These are phyloP conservation scores for Mikania micrantha DNA, from an alignment of 129 eudicot species.

Conservation along the genomic window DNA sequence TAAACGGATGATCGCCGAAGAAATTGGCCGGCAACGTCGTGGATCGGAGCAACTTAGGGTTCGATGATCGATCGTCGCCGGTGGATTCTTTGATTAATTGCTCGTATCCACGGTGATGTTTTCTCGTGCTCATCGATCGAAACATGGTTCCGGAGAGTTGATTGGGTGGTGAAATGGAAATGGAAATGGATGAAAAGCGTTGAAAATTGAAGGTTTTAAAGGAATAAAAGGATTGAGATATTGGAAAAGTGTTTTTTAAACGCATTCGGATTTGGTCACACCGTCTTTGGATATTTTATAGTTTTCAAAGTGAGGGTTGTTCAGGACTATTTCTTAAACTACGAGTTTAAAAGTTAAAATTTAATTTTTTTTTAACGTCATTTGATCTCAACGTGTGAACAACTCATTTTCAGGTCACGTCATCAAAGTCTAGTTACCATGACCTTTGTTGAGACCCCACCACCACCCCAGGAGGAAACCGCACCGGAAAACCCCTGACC, in stretches of 20 bases:
- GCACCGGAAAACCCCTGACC: too few relatives aligned
- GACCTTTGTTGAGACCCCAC: too few relatives aligned
- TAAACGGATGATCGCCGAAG: constrained; percentile 1
- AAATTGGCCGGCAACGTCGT: constrained; percentile 15
- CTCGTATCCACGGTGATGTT: neutral
- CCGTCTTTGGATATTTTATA: neutral
- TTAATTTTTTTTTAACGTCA: too few relatives aligned
- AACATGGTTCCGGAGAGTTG: neutral
- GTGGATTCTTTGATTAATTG: neutral
- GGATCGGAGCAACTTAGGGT: constrained; percentile 1
- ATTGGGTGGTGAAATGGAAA: neutral
- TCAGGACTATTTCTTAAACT: neutral
- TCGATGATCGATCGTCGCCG: too few relatives aligned
- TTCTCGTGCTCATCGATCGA: neutral
- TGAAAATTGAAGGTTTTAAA: neutral
- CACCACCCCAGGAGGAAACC: too few relatives aligned
- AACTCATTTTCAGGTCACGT: too few relatives aligned
- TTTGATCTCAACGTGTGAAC: too few relatives aligned
- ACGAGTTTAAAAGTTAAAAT: neutral
- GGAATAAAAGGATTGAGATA: too few relatives aligned
- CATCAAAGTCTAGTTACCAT: too few relatives aligned
- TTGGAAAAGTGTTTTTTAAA: neutral
- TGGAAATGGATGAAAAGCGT: too few relatives aligned
- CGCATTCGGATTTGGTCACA: neutral
- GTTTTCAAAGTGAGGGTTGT: neutral